Evolutionary conservation across 2,329 filamentous ascomycete species (phyloP), one percentile per base, ranked within the genome.

Genomic region (Fusarium papillatum): DNA sequence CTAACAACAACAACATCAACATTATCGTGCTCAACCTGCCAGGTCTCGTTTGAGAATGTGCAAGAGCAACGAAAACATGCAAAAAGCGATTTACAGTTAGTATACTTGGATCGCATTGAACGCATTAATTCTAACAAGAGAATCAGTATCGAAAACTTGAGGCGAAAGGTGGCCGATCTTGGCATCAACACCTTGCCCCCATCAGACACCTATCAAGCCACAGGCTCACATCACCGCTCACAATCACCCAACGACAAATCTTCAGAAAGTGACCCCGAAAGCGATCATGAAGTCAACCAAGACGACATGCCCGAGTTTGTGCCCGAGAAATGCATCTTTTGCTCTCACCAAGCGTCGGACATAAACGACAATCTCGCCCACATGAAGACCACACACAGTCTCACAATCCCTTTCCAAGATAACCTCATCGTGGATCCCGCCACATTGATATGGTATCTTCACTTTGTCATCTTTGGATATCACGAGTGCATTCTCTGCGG

Each of bases 401-500:
- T 91, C 36, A 83, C 84, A 50, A 78, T 90, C 17, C 85, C 85
- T 19, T 77, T 84, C 39, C 80, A 74, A 48, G 76, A 85, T 2
- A 76, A 81, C 13, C 81, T 90, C 2, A 73, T 81, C 0, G 85
- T 89, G 5, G 86, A 90, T 50, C 71, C 86, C 2, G 86, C 86
- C 36, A 85, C 86, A 0, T 79, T 90, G 4, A 79, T 90, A 19
- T 75, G 80, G 43, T 90, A 90, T 66, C 79, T 90, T 0, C 84
- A 87, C 66, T 81, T 88, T 5, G 80, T 90, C 48, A 85, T 91
- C 36, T 86, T 83, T 29, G 84, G 81, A 2, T 89, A 87, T 66
- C 82, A 83, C 36, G 87, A 90, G 74, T 91, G 90, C 72, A 83
- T 91, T 26, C 84, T 83, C 17, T 91, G 90, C 73, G 86, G 86